A percentile compares a stretch with the other conserved stretches of the same genome.
These are phyloP conservation scores for Fusarium sp. DNA, from an alignment of 2,329 filamentous ascomycete species.

Conservation along the genomic window DNA sequence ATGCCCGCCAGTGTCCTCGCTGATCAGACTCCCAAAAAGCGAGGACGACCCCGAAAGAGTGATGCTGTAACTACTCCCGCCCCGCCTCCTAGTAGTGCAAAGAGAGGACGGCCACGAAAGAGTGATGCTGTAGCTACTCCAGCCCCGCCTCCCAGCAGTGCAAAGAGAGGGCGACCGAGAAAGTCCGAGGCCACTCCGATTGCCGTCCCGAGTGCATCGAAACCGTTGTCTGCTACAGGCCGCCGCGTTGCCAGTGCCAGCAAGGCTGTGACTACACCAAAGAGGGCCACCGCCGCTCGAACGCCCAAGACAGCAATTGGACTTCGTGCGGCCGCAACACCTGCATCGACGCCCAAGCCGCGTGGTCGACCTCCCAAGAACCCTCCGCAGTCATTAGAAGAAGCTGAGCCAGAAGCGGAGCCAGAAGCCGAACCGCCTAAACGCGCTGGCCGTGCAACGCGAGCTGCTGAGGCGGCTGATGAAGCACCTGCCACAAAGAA, in stretches of 20 bases:
- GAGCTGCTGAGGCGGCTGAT: background rate
- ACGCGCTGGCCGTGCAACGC: conserved; percentile 4
- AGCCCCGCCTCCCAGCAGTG: conserved; percentile 17
- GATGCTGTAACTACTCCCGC: conserved; percentile 36
- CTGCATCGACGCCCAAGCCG: conserved; percentile 38
- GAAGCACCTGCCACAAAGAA: conserved; percentile 18
- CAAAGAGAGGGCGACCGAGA: conserved; percentile 44
- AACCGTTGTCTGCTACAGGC: conserved; percentile 19
- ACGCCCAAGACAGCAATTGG: conserved; percentile 31
- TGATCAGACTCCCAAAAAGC: conserved; percentile 40
- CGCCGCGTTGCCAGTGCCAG: conserved; percentile 30
- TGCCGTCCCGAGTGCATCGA: conserved; percentile 17
- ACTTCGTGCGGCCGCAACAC: conserved; percentile 15
- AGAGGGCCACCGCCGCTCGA: conserved; percentile 5
- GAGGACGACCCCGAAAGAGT: conserved; percentile 45
- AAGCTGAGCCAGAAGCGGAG: background rate
- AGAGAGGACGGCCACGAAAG: conserved; percentile 45
- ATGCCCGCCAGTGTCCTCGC: conserved; percentile 39
- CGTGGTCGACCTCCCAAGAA: conserved; percentile 45
- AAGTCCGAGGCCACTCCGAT: conserved; percentile 37
- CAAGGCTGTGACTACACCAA: conserved; percentile 29
- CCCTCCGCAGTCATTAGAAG: conserved; percentile 10
- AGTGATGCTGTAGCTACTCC: conserved; percentile 40
- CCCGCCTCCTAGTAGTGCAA: conserved; percentile 23
- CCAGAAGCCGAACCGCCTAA: conserved; percentile 7